phyloP scores from a whole-genome alignment of 768 basidiomycete species.

The Mycena alexandri region DNA sequence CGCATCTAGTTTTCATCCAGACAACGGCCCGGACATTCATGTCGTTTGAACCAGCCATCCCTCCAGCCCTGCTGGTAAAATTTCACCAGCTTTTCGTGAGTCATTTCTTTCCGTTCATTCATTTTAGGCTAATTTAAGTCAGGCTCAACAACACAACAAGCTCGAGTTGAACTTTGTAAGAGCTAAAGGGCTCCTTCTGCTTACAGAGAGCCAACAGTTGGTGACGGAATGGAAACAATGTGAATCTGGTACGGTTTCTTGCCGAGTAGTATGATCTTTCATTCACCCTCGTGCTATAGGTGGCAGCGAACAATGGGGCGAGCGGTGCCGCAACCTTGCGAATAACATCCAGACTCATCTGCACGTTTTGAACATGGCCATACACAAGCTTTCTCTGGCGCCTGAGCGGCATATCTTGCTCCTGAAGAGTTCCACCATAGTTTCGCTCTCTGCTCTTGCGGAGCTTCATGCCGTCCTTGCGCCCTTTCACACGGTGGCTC shows the following conservation, averaged over 20 bases:
- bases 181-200: constrained; percentile 8
- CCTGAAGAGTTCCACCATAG: constrained; percentile 3
- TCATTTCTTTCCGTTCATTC: background rate
- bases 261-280: background rate
- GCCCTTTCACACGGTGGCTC: constrained; percentile 3
- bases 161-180: constrained; percentile 23
- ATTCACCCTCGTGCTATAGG: background rate
- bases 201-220: constrained; percentile 10
- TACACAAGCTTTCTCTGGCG: background rate
- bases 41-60: constrained; percentile 2
- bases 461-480: constrained; percentile 26
- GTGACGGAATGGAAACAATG: constrained; percentile 8
- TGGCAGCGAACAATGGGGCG: constrained; percentile 6
- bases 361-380: background rate
- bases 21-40: background rate
- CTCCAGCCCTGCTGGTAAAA: constrained; percentile 12
- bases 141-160: background rate
- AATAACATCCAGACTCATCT: constrained; percentile 9
- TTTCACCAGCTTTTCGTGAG: constrained; percentile 17
- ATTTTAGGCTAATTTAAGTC: background rate
- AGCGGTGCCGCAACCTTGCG: constrained; percentile 5
- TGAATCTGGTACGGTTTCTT: background rate
- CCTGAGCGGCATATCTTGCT: background rate
- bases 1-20: constrained; percentile 27
- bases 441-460: constrained; percentile 21